Base-by-base conservation (phyloP, 2,329 filamentous ascomycete genomes). In the Juglanconis juglandina region DNA sequence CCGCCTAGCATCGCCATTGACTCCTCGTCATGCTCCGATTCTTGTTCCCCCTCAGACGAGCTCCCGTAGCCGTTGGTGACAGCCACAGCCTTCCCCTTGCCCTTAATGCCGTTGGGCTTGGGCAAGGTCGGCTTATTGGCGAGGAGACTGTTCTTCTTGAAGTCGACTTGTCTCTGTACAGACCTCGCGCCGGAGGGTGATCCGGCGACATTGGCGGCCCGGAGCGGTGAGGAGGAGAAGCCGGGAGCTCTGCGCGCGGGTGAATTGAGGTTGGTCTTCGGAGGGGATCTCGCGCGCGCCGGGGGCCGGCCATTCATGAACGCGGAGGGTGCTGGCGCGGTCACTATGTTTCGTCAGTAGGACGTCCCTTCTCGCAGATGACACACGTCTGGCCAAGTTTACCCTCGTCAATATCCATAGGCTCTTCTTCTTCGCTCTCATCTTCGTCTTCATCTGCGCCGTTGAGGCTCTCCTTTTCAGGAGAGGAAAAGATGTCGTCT, bases 401-500 rank as follows among this genome's bases (percentile, higher is more conserved):
- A 85, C 76, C 82, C 56, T 64, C 58, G 56, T 63, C 63, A 32
- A 63, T 64, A 39, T 64, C 81, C 59, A 84, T 77, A 81, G 84
- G 84, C 47, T 81, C 80, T 66, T 80, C 70, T 66, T 81, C 68
- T 64, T 78, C 69, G 11, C 72, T 67, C 10, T 70, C 67, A 44
- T 73, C 64, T 33, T 68, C 65, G 9, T 70, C 67, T n/a, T 71
- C 68, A 14, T 70, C 63, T 11, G 67, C 70, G 75, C 63, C 66
- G 48, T 60, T n/a, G 46, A 56, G 52, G 57, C 66, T 67, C 61
- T 63, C 64, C 68, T 87, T 90, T 66, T 86, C 84, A 13, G 93
- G 92, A 24, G 93, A 96, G 8, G 93, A 97, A 74, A 96, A 96
- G 66, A 98, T 86, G 66, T 86, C 86, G 41, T 94, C 90, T 61